A percentile compares a stretch with the other conserved stretches of the same genome.
phyloP scores from a whole-genome alignment of 108 stramenopile species.

The Nitzschia inconspicua region DNA sequence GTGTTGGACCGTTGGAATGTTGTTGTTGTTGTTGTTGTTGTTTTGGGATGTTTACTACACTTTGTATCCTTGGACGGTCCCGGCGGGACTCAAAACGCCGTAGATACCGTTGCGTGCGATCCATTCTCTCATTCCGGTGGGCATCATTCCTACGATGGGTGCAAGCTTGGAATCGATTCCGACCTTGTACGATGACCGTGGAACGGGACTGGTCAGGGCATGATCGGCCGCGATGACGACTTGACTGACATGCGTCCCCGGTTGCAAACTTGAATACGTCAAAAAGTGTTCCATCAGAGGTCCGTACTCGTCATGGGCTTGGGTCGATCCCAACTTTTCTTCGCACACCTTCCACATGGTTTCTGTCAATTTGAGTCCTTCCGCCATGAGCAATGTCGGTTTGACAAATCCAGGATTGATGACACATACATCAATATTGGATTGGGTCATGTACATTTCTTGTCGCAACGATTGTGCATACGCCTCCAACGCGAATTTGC shows the following conservation, averaged over 20 bases:
- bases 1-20: no score
- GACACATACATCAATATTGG: conserved; percentile 19
- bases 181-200: conserved; percentile 31
- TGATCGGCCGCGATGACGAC: conserved; percentile 28
- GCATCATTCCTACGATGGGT: conserved; percentile 41
- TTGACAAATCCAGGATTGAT: conserved; percentile 42
- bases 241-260: conserved; percentile 38
- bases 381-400: conserved; percentile 40
- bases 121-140: conserved; percentile 29
- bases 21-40: no score
- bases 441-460: conserved; percentile 29
- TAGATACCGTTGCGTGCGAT: conserved; percentile 33
- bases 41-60: not conserved
- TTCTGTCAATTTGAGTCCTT: conserved; percentile 27
- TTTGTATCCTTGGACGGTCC: conserved; percentile 25
- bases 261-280: conserved; percentile 21
- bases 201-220: conserved; percentile 19
- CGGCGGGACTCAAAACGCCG: conserved; percentile 31
- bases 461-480: conserved; percentile 20
- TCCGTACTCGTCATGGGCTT: conserved; percentile 37
- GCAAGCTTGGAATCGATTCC: conserved; percentile 35
- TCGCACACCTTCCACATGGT: conserved; percentile 35
- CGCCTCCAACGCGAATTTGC: conserved; percentile 39
- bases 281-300: conserved; percentile 30
- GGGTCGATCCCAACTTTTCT: conserved; percentile 1